A percentile compares a stretch with the other conserved stretches of the same genome.
phyloP scores from a whole-genome alignment of 257 asterid genomes.

The Fraxinus excelsior region DNA sequence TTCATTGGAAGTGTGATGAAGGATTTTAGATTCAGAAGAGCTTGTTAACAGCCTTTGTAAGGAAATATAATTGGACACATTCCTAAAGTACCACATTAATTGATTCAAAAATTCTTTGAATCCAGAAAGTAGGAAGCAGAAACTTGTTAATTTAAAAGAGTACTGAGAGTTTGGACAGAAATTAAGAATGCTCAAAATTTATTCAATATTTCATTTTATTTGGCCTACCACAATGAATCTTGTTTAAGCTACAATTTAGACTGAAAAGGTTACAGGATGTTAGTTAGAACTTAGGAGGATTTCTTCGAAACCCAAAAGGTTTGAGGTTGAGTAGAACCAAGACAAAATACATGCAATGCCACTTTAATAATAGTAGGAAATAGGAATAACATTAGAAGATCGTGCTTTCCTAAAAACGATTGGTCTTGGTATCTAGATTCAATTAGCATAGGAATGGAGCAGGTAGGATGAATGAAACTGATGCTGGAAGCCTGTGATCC shows the following conservation, averaged over 20 bases:
- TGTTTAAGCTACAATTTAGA: neutral
- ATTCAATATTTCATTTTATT: neutral
- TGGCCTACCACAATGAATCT: neutral
- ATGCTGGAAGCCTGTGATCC: neutral
- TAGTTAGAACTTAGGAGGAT: neutral
- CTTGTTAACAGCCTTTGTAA: neutral
- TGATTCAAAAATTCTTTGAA: no score
- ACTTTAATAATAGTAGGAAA: no score
- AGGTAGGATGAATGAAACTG: neutral
- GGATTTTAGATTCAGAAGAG: neutral
- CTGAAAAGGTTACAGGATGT: neutral
- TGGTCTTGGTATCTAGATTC: neutral
- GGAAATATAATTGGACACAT: neutral
- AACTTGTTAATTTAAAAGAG: neutral
- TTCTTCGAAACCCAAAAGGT: neutral
- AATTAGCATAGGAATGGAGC: neutral
- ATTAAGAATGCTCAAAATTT: neutral
- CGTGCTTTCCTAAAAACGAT: neutral
- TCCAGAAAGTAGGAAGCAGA: neutral
- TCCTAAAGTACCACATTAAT: neutral
- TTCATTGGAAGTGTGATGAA: neutral
- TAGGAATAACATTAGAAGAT: neutral
- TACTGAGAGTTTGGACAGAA: neutral
- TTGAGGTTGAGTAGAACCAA: neutral
- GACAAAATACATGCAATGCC: neutral